Evolutionary conservation across 75 land plant genomes (phyloP), one percentile per base, ranked within the genome.

Genomic region (Pinus albicaulis): DNA sequence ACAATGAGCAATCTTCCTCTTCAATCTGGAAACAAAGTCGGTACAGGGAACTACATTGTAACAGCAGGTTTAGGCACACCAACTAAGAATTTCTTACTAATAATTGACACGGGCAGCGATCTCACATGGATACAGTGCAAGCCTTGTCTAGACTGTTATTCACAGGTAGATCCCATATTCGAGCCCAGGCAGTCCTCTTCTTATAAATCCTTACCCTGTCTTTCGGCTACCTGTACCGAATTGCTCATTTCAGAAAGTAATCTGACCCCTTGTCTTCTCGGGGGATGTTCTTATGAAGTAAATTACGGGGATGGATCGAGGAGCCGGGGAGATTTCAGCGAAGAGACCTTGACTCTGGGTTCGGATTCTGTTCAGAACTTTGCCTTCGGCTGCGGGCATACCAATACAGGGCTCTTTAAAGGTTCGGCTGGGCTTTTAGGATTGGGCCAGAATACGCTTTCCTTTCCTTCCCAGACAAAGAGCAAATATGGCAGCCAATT

Each of bases 91-190:
- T 22, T 78, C 16, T 25, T 57, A 52, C 76, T 90, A 52, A 70
- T 74, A 55, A 76, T 91, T 59, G 93, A 91, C 84, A 91, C 93
- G 12, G 93, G 92, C 76, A 89, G 92, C 56, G 92, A 85, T 74
- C 65, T 93, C 61, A 89, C 95, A 0, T 93, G 96, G 96, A 78
- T 86, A 0, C 96, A 92, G 55, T 93, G 96, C 84, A 25, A 70
- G 60, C 96, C 96, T 7, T 93, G 96, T 78, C 58, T 56, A 3
- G 59, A 17, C 3, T 90, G 88, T 76, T 92, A 85, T 81, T 12
- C 65, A 3, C 92, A 94, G 48, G 56, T 64, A 11, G 89, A 90
- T 25, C 81, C 95, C 12, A 76, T 86, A 13, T 94, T 90, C 73
- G 81, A 81, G 76, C 97, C 97, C 8, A 22, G 72, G 6, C 34